These are phyloP conservation scores for Microbotryomycetes sp. DNA, from an alignment of 1,284 basidiomycete species.

Conservation along the genomic window DNA sequence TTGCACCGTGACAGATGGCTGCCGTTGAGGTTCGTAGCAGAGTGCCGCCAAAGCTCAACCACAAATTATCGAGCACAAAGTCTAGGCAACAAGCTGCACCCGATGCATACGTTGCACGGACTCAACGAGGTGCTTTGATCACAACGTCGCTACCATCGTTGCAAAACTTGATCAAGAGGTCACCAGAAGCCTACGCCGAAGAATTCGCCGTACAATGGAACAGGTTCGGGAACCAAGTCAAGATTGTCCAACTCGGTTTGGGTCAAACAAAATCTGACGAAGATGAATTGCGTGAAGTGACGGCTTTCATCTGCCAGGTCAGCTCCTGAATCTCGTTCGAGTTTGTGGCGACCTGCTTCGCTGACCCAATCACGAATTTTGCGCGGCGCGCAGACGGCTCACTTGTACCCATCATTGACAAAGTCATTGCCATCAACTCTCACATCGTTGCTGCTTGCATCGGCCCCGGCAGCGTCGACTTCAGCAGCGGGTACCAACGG, in stretches of 20 bases:
- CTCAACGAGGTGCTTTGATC: conserved; percentile 43
- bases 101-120: conserved; percentile 19
- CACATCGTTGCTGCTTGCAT: conserved; percentile 63
- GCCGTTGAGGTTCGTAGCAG: neutral
- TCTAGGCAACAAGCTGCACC: conserved; percentile 1
- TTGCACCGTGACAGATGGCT: too few species aligned
- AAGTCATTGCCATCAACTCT: conserved; percentile 72
- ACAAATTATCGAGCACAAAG: neutral
- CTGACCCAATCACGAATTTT: neutral
- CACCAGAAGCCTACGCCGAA: conserved; percentile 83
- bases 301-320: conserved; percentile 77
- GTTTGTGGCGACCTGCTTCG: neutral
- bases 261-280: conserved; percentile 56
- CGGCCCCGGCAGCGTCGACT: conserved; percentile 56
- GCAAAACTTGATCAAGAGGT: conserved; percentile 91
- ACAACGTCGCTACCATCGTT: conserved; percentile 58
- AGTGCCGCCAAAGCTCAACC: neutral
- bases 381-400: conserved; percentile 57
- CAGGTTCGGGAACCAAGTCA: conserved; percentile 80
- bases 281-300: conserved; percentile 73
- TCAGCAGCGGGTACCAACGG: neutral
- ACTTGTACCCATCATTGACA: conserved; percentile 83
- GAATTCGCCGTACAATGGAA: conserved; percentile 99
- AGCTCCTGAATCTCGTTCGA: conserved; percentile 28
- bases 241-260: conserved; percentile 62